These are phyloP conservation scores for Pseudoperonospora humuli DNA, from an alignment of 352 stramenopile genomes.

Conservation along the genomic window DNA sequence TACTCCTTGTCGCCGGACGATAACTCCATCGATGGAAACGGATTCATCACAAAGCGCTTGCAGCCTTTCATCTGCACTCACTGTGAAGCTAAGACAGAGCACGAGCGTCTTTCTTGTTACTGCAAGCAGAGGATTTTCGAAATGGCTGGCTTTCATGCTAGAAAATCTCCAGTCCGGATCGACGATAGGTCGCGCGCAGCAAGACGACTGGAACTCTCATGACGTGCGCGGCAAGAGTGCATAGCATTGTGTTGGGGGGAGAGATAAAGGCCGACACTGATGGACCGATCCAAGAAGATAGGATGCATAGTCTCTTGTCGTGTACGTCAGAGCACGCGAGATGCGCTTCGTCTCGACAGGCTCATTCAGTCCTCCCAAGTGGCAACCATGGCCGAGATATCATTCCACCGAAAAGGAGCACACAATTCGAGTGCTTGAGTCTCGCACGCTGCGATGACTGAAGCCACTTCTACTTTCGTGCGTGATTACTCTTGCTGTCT, in stretches of 20 bases:
- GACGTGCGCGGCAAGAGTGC: slow-evolving; percentile 10
- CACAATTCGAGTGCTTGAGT: background rate
- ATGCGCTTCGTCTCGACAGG: slow-evolving; percentile 2
- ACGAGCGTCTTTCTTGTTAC: slow-evolving; percentile 3
- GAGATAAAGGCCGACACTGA: too few relatives aligned
- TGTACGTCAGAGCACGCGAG: slow-evolving; percentile 16
- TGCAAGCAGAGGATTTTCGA: slow-evolving; percentile 14
- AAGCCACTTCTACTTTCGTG: too few relatives aligned
- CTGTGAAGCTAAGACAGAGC: background rate
- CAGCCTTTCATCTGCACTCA: slow-evolving; percentile 17
- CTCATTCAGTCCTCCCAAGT: background rate
- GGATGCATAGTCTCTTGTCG: slow-evolving; percentile 9
- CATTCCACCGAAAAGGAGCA: background rate
- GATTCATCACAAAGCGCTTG: slow-evolving; percentile 30
- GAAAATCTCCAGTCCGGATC: slow-evolving; percentile 3
- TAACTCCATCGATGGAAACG: slow-evolving; percentile 28
- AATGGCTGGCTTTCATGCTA: slow-evolving; percentile 10
- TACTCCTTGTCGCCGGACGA: slow-evolving; percentile 24
- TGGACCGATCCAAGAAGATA: too few relatives aligned
- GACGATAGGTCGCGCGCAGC: slow-evolving; percentile 18
- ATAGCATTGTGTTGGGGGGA: too few relatives aligned
- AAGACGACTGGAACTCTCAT: slow-evolving; percentile 24
- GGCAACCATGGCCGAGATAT: slow-evolving; percentile 1
- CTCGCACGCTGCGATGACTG: background rate
- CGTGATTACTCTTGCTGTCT: too few relatives aligned